Evolutionary conservation across 2,329 filamentous ascomycete genomes (phyloP).

Genomic region (Westerdykella ornata): DNA sequence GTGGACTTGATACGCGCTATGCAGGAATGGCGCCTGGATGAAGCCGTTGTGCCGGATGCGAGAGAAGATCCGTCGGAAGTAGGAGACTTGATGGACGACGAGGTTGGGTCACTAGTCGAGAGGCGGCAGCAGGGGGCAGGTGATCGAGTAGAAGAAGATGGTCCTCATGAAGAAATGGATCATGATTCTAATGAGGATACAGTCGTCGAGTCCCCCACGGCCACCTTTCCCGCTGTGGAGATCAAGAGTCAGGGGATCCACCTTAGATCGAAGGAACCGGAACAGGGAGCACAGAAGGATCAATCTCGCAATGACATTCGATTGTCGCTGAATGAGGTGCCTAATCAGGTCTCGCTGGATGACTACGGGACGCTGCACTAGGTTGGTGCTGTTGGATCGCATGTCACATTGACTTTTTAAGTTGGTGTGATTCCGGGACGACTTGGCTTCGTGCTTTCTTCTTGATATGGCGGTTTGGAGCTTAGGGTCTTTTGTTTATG

Average conservation of each 20-base stretch:
- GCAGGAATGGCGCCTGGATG: slow-evolving; percentile 49
- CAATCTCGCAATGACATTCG: slow-evolving; percentile 16
- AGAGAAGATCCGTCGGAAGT: slow-evolving; percentile 40
- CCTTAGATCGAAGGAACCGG: slow-evolving; percentile 4
- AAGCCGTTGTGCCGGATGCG: slow-evolving; percentile 45
- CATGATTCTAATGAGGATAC: slow-evolving; percentile 18
- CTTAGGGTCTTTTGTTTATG: no score
- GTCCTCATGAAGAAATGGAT: slow-evolving; percentile 21
- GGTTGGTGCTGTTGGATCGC: neutral
- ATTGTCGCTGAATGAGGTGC: slow-evolving; percentile 23
- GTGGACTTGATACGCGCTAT: slow-evolving; percentile 50
- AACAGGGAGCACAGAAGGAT: slow-evolving; percentile 5
- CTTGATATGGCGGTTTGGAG: no score
- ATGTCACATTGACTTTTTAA: no score
- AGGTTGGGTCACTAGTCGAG: slow-evolving; percentile 14
- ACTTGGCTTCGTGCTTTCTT: no score
- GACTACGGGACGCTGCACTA: slow-evolving; percentile 26
- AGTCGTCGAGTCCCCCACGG: slow-evolving; percentile 17
- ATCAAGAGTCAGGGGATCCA: no score
- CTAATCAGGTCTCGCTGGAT: slow-evolving; percentile 24
- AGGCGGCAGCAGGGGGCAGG: slow-evolving; percentile 6
- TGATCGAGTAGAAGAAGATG: slow-evolving; percentile 18
- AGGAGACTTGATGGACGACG: slow-evolving; percentile 31
- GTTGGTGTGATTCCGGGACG: no score
- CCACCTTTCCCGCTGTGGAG: no score